Conservation (phyloP, 331 rosid species). For the Pyrus hybrid region DNA sequence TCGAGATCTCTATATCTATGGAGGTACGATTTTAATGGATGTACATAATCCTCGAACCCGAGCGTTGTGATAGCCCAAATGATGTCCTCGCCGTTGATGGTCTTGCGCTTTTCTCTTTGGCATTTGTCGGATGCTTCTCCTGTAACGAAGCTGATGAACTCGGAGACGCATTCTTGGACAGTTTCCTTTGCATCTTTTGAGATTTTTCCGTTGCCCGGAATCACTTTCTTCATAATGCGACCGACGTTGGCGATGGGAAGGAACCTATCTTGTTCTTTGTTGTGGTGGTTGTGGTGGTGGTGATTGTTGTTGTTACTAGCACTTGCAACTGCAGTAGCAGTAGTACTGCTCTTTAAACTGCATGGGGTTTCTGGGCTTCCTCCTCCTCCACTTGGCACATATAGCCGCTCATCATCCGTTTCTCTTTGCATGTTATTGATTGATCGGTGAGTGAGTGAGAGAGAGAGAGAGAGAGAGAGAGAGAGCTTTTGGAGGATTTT, state of each 20-base stretch:
- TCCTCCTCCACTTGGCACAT: constrained; percentile 33
- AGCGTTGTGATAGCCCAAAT: constrained; percentile 67
- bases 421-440: not conserved
- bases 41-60: constrained; percentile 63
- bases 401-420: constrained; percentile 49
- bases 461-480: not conserved
- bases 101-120: constrained; percentile 67
- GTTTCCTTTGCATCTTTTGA: constrained; percentile 76
- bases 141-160: constrained; percentile 73
- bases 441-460: not conserved
- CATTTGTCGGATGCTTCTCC: constrained; percentile 78
- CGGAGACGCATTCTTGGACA: constrained; percentile 74
- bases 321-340: not conserved
- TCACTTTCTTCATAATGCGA: constrained; percentile 68
- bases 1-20: constrained; percentile 62
- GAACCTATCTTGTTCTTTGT: constrained; percentile 70
- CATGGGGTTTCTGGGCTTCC: constrained; percentile 53
- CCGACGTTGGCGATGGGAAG: constrained; percentile 81
- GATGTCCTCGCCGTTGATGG: constrained; percentile 69
- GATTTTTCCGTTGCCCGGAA: constrained; percentile 59
- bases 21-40: constrained; percentile 52
- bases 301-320: not conserved
- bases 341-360: constrained; percentile 26
- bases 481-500: constrained; percentile 5
- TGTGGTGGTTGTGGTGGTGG: constrained; percentile 13